Percentiles rank a stretch among this genome's conserved stretches.
Conservation (phyloP, 1,139 yeast species). For the Kluyveromyces marxianus region DNA sequence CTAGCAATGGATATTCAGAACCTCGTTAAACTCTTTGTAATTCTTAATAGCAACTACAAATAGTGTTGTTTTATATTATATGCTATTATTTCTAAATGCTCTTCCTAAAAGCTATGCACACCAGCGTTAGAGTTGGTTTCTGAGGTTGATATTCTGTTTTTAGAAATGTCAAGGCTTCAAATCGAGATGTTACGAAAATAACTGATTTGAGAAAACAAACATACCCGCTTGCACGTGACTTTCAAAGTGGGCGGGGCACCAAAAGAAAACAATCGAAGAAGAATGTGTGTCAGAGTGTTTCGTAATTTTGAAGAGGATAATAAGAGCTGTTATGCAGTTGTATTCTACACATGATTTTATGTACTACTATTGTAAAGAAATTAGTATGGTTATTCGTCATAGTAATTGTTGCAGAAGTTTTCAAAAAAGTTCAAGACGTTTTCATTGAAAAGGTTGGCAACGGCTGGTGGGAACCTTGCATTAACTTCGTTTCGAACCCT, state of each 20-base stretch:
- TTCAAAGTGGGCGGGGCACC: no score
- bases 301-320: no score
- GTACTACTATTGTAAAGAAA: not conserved
- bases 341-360: not conserved
- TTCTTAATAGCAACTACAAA: no score
- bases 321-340: no score
- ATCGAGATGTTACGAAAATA: not conserved
- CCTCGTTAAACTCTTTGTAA: no score
- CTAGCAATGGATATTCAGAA: no score
- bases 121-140: no score
- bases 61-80: no score
- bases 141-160: not conserved
- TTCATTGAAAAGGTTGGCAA: conserved; percentile 29
- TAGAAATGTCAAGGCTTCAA: not conserved
- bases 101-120: no score
- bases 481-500: conserved; percentile 71
- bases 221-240: not conserved
- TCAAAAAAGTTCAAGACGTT: conserved; percentile 26
- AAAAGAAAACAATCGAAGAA: no score
- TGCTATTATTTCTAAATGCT: no score
- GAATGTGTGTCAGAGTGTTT: no score
- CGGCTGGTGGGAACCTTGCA: conserved; percentile 54
- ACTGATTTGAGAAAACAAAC: not conserved
- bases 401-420: conserved; percentile 23
- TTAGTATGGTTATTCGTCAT: conserved; percentile 14